These are phyloP conservation scores for Monosporozyma unispora DNA, from an alignment of 805 yeast species.

Conservation along the genomic window DNA sequence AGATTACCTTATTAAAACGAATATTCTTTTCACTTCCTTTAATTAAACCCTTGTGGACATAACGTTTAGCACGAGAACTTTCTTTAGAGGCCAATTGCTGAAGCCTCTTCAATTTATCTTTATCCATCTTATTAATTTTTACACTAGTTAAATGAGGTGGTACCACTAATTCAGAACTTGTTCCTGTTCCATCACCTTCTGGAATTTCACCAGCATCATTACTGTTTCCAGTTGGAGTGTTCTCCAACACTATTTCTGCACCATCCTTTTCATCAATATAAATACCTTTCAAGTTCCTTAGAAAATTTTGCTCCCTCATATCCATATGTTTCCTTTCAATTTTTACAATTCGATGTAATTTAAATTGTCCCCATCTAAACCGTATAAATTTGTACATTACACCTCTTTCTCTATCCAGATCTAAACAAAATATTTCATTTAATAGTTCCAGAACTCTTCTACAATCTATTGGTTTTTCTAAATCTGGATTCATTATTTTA, in stretches of 20 bases:
- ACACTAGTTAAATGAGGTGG: background rate
- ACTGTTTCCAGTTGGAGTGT: background rate
- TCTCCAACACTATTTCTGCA: background rate
- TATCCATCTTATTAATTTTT: background rate
- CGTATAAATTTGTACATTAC: background rate
- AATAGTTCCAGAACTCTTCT: conserved; percentile 58
- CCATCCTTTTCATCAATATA: background rate
- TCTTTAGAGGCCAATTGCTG: background rate
- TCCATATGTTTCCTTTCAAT: background rate
- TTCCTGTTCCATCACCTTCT: background rate
- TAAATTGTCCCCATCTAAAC: background rate
- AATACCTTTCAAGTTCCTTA: background rate
- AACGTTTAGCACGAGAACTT: background rate
- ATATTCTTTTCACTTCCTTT: background rate
- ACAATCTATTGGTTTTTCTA: conserved; percentile 1
- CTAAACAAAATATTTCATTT: conserved; percentile 27
- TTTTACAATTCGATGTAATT: conserved; percentile 16
- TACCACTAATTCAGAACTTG: background rate
- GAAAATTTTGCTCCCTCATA: background rate
- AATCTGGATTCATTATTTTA: background rate
- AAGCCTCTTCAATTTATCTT: background rate
- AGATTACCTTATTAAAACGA: background rate
- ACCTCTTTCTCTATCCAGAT: conserved; percentile 35
- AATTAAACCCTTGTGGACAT: background rate
- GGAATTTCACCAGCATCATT: background rate